A percentile compares a stretch with the other conserved stretches of the same genome.
These are phyloP conservation scores for Phaffia rhodozyma DNA, from an alignment of 1,284 basidiomycete species.

Conservation along the genomic window DNA sequence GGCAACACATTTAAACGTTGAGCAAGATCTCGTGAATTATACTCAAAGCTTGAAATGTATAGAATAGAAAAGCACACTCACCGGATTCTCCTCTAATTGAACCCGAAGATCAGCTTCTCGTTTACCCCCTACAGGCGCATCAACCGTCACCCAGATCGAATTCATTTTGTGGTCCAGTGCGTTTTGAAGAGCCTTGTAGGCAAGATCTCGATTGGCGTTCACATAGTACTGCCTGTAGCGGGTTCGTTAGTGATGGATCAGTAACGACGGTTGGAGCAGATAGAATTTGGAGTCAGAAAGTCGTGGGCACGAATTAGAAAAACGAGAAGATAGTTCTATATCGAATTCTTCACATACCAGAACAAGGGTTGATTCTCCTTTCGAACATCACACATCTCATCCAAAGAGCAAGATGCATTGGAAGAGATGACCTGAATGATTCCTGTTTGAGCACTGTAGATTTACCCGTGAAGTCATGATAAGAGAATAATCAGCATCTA, in stretches of 20 bases:
- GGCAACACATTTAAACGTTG: too few relatives aligned
- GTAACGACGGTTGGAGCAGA: background rate
- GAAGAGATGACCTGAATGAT: constrained; percentile 38
- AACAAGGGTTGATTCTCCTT: constrained; percentile 26
- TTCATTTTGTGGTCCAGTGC: constrained; percentile 12
- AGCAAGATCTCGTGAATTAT: background rate
- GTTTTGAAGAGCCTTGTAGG: background rate
- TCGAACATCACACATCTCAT: constrained; percentile 38
- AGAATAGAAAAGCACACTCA: background rate
- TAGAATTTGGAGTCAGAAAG: background rate
- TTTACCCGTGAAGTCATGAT: background rate
- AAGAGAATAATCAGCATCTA: background rate
- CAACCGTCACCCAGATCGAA: constrained; percentile 18
- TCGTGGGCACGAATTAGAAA: background rate
- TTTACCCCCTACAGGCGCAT: constrained; percentile 14
- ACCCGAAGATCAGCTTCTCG: constrained; percentile 11
- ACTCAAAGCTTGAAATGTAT: background rate
- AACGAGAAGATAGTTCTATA: background rate
- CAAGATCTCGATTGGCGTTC: background rate
- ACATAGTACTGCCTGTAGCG: constrained; percentile 9
- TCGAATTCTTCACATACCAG: constrained; percentile 21
- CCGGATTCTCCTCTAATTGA: constrained; percentile 10
- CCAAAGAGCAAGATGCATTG: constrained; percentile 36
- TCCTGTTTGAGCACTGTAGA: constrained; percentile 21
- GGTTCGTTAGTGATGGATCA: background rate